Base-by-base conservation (phyloP, 2,329 filamentous ascomycete species). In the Penicillium hordei region DNA sequence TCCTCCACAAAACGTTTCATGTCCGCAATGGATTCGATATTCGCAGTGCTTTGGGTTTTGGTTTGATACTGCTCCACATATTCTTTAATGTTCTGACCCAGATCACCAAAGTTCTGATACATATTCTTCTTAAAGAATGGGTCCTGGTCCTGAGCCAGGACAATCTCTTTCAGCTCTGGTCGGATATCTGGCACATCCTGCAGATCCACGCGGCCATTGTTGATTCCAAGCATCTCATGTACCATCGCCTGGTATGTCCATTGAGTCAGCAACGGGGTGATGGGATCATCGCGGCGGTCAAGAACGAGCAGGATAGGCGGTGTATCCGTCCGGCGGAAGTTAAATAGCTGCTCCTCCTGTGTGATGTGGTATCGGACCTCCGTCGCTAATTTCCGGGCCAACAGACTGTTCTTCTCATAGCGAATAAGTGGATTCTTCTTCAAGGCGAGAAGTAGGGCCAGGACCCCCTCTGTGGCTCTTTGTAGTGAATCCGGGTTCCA, bases 241-340 rank as follows among this genome's bases (percentile, higher is more conserved):
- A 99, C 94, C 93, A 99, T 99, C n/a, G 94, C 94, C 76, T 99
- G 94, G 70, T 99, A 99, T 27, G 94, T 99, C 94, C 94, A 99
- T 73, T 99, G 94, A 3, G 92, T 96, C 48, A 99, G 82, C 12
- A 99, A 79, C 0, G 94, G 94, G 4, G 94, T 99, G 50, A 97
- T 89, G 0, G 94, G 93, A 69, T 99, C 94, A 71, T 97, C 93
- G 73, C 94, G 86, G 42, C 94, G 86, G 75, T 99, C 94, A 31
- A 99, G 78, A 53, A 99, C 86, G 34, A 99, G 82, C 15, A 99
- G 81, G 66, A 99, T 93, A 0, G 95, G 94, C 9, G 93, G 90
- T 0, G 94, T 99, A 74, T 99, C 94, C 52, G 93, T 89, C 74
- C 91, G 93, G 63, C 93, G 86, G 74, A 99, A 99, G 73, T 97